phyloP scores from a whole-genome alignment of 495 filamentous ascomycete species.

The Aspergillus indologenus region DNA sequence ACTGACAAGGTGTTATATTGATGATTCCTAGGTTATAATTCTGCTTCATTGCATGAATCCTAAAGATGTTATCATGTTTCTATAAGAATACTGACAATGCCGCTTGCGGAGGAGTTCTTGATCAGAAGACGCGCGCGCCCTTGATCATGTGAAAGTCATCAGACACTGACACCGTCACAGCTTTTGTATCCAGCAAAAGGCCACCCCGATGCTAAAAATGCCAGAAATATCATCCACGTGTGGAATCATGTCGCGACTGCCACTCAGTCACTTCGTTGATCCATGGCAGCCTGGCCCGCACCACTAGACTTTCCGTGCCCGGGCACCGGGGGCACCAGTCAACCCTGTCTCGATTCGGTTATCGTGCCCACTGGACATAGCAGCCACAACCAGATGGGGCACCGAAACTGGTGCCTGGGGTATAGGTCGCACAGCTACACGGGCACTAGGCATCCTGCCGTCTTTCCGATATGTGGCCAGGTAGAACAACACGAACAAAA shows the following conservation, averaged over 20 bases:
- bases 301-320: neutral
- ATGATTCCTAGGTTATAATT: neutral
- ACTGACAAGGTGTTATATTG: no score
- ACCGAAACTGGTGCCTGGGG: neutral
- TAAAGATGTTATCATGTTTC: neutral
- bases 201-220: neutral
- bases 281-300: neutral
- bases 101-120: neutral
- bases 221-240: neutral
- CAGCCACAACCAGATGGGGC: neutral
- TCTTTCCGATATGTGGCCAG: slow-evolving; percentile 10
- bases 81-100: neutral
- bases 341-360: neutral
- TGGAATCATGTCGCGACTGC: neutral
- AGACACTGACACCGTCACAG: neutral
- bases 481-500: slow-evolving; percentile 73
- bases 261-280: neutral
- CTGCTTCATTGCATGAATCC: neutral
- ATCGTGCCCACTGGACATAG: neutral
- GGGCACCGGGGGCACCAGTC: neutral
- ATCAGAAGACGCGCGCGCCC: neutral
- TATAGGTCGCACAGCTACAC: neutral
- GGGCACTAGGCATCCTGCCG: neutral
- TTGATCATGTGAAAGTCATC: neutral
- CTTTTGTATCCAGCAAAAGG: neutral